Percentiles rank a stretch among this genome's conserved stretches.
Conservation (phyloP, 768 basidiomycete species). For the Suillus subalutaceus region DNA sequence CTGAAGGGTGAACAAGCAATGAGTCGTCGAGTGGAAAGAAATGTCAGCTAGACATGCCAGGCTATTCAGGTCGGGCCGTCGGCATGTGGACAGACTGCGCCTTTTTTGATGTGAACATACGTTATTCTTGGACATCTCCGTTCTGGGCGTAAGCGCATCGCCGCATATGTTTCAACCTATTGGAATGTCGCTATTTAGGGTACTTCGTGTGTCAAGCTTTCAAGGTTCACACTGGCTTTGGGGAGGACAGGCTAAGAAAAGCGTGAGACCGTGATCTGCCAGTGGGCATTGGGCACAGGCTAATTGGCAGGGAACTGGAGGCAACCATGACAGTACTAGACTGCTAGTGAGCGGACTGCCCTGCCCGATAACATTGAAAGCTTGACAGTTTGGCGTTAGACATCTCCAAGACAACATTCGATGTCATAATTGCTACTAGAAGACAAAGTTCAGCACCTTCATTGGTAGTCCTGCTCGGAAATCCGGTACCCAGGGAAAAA, state of each 20-base stretch:
- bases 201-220: background rate
- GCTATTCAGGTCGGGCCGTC: conserved; percentile 8
- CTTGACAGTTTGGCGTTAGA: too few relatives aligned
- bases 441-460: background rate
- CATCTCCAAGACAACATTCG: background rate
- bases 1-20: conserved; percentile 16
- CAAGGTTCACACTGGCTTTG: background rate
- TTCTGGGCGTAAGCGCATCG: conserved; percentile 7
- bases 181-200: conserved; percentile 1
- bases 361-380: background rate
- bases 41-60: conserved; percentile 10
- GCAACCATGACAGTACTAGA: background rate
- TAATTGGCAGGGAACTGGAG: background rate
- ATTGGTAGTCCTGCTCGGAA: background rate
- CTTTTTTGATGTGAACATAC: conserved; percentile 10
- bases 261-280: conserved; percentile 16
- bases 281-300: conserved; percentile 6
- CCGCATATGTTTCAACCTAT: conserved; percentile 1
- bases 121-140: conserved; percentile 22
- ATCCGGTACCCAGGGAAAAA: background rate
- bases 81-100: conserved; percentile 14
- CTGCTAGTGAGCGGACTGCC: conserved; percentile 2
- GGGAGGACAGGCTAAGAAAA: conserved; percentile 14
- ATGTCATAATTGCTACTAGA: background rate
- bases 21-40: conserved; percentile 17